phyloP scores from a whole-genome alignment of 305 asterid genomes.

The Coffea humblotiana region DNA sequence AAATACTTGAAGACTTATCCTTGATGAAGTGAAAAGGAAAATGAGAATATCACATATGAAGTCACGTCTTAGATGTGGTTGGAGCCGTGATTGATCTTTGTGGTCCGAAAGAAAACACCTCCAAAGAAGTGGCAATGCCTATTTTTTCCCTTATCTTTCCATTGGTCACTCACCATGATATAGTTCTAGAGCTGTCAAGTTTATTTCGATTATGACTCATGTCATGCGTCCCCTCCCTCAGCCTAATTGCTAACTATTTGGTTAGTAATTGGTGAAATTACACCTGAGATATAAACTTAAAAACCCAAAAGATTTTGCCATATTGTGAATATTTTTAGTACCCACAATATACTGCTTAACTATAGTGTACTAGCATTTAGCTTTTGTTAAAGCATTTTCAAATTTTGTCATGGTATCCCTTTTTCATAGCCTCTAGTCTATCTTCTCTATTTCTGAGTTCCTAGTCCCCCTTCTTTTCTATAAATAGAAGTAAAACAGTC shows the following conservation, averaged over 20 bases:
- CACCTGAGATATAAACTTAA: not conserved
- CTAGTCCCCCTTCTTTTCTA: no score
- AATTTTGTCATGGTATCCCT: not conserved
- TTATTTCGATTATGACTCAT: not conserved
- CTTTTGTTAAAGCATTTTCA: not conserved
- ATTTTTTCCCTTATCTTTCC: constrained; percentile 1
- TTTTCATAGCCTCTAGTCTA: no score
- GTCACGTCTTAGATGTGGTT: not conserved
- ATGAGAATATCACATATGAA: not conserved
- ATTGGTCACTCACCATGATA: not conserved
- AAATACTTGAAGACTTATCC: not conserved
- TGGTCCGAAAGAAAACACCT: not conserved
- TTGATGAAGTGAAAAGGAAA: not conserved
- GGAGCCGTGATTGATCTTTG: not conserved
- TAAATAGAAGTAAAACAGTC: no score
- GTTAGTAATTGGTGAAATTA: not conserved
- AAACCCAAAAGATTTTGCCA: not conserved
- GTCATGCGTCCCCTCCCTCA: not conserved
- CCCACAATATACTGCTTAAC: not conserved
- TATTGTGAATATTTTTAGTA: not conserved
- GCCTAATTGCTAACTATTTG: not conserved
- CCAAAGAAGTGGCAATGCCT: constrained; percentile 1
- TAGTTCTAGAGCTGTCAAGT: not conserved
- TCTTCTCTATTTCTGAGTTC: no score
- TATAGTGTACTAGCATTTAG: not conserved